Conservation (phyloP, 2,329 filamentous ascomycete species). For the Aureobasidium subglaciale region DNA sequence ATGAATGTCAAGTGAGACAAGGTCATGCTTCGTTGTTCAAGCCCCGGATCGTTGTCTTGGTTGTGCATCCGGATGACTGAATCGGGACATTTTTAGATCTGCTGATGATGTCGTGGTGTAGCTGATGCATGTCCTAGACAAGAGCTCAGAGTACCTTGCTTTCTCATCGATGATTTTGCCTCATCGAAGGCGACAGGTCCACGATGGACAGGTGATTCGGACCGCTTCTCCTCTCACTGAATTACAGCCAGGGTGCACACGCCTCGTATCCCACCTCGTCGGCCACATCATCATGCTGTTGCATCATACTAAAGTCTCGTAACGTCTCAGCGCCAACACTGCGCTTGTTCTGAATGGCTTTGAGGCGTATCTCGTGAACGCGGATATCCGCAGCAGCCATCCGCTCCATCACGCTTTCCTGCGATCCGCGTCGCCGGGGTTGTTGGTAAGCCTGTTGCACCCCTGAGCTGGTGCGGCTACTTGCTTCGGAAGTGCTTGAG, state of each 20-base stretch:
- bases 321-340: slow-evolving; percentile 36
- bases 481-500: background rate
- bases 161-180: background rate
- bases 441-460: background rate
- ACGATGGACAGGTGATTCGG: background rate
- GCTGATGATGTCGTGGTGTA: background rate
- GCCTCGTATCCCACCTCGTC: background rate
- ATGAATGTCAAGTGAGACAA: background rate
- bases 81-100: background rate
- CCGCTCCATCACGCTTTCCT: slow-evolving; percentile 13
- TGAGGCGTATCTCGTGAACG: slow-evolving; percentile 24
- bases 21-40: background rate
- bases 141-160: background rate
- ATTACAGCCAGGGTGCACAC: slow-evolving; percentile 4
- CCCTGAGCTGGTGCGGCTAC: background rate
- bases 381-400: slow-evolving; percentile 14
- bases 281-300: background rate
- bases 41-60: background rate
- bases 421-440: slow-evolving; percentile 1
- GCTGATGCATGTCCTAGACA: background rate
- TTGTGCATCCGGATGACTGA: background rate
- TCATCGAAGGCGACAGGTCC: background rate
- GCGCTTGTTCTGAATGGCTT: slow-evolving; percentile 33
- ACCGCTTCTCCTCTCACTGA: background rate
- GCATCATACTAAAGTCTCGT: slow-evolving; percentile 21